phyloP scores from a whole-genome alignment of 805 yeast genomes.

The Isabelozyma rhagii region DNA sequence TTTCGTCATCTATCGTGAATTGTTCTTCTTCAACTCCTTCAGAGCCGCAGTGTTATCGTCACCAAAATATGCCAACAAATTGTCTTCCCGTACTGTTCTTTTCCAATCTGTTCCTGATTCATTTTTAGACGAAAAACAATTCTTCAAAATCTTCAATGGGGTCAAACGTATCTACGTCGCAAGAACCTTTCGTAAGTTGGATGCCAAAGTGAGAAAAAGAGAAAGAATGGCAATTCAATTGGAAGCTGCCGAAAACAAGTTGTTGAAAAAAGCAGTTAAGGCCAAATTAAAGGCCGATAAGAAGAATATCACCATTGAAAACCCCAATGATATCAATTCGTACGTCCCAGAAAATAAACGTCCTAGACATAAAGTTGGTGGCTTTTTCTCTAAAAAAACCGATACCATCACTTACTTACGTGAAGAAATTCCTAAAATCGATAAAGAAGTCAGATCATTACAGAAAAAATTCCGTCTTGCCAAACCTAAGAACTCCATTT shows the following conservation, averaged over 20 bases:
- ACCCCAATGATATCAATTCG: conserved; percentile 45
- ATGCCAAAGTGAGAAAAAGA: conserved; percentile 56
- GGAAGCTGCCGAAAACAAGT: conserved; percentile 62
- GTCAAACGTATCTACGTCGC: conserved; percentile 81
- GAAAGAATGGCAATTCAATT: conserved; percentile 55
- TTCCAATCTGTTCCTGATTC: conserved; percentile 82
- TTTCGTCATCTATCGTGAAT: conserved; percentile 78
- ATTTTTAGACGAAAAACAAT: conserved; percentile 66
- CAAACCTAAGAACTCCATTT: conserved; percentile 73
- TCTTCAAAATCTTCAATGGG: conserved; percentile 74
- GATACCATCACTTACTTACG: conserved; percentile 60
- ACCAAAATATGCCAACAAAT: conserved; percentile 71
- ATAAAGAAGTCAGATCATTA: conserved; percentile 52
- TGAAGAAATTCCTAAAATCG: conserved; percentile 54
- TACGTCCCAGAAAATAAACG: conserved; percentile 67
- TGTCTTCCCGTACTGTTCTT: conserved; percentile 77
- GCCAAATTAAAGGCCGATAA: conserved; percentile 61
- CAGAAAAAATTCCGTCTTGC: conserved; percentile 48
- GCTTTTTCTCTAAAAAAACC: conserved; percentile 46
- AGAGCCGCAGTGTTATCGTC: conserved; percentile 77
- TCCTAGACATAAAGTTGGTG: conserved; percentile 54
- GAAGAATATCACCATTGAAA: conserved; percentile 50
- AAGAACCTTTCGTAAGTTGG: conserved; percentile 57
- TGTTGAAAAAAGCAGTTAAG: conserved; percentile 63
- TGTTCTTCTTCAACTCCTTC: conserved; percentile 70